phyloP scores from a whole-genome alignment of 441 rosid species.

The Croton setiger region DNA sequence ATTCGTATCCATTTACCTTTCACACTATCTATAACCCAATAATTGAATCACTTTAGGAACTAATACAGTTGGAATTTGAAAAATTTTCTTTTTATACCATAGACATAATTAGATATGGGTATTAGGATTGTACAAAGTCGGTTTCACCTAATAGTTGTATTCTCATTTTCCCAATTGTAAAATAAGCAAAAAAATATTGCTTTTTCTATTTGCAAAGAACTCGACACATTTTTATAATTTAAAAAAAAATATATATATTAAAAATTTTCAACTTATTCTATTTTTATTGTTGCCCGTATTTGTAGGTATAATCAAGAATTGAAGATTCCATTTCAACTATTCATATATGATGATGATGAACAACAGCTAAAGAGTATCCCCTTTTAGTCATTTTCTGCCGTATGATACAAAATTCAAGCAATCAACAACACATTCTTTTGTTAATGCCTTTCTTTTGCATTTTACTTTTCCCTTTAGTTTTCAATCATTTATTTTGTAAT shows the following conservation, averaged over 20 bases:
- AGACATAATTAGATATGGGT: slow-evolving; percentile 12
- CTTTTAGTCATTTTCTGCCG: slow-evolving; percentile 21
- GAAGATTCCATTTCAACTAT: not conserved
- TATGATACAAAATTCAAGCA: slow-evolving; percentile 16
- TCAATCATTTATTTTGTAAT: not conserved
- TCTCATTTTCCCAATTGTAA: no score
- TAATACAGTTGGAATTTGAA: slow-evolving; percentile 29
- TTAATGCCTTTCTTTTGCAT: not conserved
- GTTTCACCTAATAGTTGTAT: no score
- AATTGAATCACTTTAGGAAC: slow-evolving; percentile 33
- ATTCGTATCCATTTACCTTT: slow-evolving; percentile 14
- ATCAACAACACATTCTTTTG: not conserved
- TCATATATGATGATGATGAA: slow-evolving; percentile 15
- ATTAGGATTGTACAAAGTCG: no score
- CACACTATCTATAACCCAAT: slow-evolving; percentile 16
- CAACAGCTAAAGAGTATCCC: slow-evolving; percentile 19
- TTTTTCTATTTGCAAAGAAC: not conserved
- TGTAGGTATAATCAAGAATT: no score
- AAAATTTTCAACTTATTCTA: no score
- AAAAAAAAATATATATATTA: no score
- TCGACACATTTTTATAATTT: no score
- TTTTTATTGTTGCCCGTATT: no score
- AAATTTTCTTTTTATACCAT: not conserved
- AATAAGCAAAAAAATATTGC: no score
- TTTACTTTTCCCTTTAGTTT: not conserved